Evolutionary conservation across 441 rosid species (phyloP).

Genomic region (Gossypium gossypioides): DNA sequence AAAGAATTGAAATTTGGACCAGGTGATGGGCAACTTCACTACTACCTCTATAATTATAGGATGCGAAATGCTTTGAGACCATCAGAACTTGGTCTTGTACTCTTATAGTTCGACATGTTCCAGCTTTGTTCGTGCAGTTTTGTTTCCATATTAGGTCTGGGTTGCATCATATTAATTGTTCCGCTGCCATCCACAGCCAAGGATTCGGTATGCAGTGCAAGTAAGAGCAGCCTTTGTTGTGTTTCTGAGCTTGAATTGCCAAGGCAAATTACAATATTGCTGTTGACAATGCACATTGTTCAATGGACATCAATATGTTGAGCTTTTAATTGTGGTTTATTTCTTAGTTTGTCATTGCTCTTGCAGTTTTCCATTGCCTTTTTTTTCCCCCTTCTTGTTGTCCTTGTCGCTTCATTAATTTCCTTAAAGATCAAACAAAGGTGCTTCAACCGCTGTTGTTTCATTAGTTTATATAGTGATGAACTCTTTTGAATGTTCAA

Average conservation of each 20-base stretch:
- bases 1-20: slow-evolving; percentile 92
- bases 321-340: slow-evolving; percentile 13
- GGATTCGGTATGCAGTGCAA: slow-evolving; percentile 12
- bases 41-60: slow-evolving; percentile 78
- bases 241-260: slow-evolving; percentile 2
- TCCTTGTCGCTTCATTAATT: neutral
- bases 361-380: neutral
- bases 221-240: slow-evolving; percentile 2
- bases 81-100: slow-evolving; percentile 80
- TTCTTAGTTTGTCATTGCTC: neutral
- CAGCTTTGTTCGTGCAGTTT: neutral
- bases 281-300: slow-evolving; percentile 15
- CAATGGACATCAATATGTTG: slow-evolving; percentile 20
- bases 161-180: slow-evolving; percentile 4
- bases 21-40: slow-evolving; percentile 88
- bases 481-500: neutral
- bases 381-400: neutral
- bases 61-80: slow-evolving; percentile 44
- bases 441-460: neutral
- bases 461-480: neutral
- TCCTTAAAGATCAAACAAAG: neutral
- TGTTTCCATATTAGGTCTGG: slow-evolving; percentile 11
- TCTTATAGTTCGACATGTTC: slow-evolving; percentile 33
- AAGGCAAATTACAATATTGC: slow-evolving; percentile 10
- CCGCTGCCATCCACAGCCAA: slow-evolving; percentile 5